Evolutionary conservation across 176 grass and related monocot genomes (phyloP).

Genomic region (Thinopyrum elongatum): DNA sequence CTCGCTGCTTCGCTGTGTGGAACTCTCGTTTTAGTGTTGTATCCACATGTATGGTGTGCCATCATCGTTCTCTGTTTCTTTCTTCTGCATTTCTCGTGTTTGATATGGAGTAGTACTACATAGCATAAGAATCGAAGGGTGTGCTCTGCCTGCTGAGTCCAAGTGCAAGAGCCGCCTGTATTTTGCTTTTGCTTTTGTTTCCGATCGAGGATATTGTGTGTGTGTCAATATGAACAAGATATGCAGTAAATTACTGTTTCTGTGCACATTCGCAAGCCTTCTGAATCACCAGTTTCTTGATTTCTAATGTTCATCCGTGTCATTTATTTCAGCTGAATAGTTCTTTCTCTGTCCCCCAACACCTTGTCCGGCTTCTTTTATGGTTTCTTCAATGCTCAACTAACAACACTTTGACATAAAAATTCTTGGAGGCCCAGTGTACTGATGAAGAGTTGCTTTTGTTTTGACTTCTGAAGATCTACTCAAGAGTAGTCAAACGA

Average conservation of each 20-base stretch:
- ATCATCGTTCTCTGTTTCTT: background rate
- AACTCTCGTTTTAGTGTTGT: conserved; percentile 68
- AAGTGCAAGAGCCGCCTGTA: conserved; percentile 31
- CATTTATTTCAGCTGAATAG: background rate
- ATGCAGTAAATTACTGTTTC: conserved; percentile 15
- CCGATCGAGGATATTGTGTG: conserved; percentile 31
- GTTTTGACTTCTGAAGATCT: background rate
- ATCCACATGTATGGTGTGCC: conserved; percentile 46
- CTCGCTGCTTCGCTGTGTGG: conserved; percentile 38
- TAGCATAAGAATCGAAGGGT: conserved; percentile 27
- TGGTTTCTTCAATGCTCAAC: background rate
- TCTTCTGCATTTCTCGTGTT: conserved; percentile 15
- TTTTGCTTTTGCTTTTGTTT: background rate
- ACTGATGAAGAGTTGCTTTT: background rate
- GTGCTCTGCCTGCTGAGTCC: conserved; percentile 22
- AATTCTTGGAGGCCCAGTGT: background rate
- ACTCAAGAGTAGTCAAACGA: background rate
- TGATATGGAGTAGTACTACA: conserved; percentile 30
- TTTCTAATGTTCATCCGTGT: background rate
- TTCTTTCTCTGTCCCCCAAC: background rate
- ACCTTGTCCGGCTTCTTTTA: conserved; percentile 10
- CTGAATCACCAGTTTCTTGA: background rate
- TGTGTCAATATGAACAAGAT: conserved; percentile 46
- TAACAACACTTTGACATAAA: background rate
- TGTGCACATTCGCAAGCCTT: background rate